Base-by-base conservation (phyloP, 1,139 yeast genomes). In the Debaryomyces coudertii region DNA sequence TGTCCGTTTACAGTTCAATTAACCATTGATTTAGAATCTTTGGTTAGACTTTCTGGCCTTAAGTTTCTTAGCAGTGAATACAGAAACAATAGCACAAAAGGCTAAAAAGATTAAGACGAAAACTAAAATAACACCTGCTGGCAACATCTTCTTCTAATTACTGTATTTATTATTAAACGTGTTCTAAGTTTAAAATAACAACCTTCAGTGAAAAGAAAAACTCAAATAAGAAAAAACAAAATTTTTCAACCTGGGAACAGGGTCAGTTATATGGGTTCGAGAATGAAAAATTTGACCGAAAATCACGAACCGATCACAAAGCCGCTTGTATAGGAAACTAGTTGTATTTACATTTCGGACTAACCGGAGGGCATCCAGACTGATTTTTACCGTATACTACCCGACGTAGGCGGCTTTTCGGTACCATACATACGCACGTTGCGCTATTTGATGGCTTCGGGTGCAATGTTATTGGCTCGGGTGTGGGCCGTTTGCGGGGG, bases 101-200 rank as follows among this genome's bases (percentile, higher is more conserved):
- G 76, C 77, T 60, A 66, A 67, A 66, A 74, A 74, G 50, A 75
- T 51, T 58, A 75, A 71, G 56, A 71, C 73, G 64, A 75, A 75
- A 55, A 75, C 80, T 61, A 75, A 66, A 60, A 75, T 75, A 69
- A 75, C 80, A 69, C 80, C 80, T 39, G 79, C 62, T 62, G 80
- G 80, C 50, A 75, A 69, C 80, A 75, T 75, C 58, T 54, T 62
- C 49, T 42, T 43, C 27, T 31, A 42, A 39, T 36, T 47, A 34
- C 36, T 34, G 35, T 36, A 23, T 34, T 27, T 37, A 36, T 36
- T 36, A 35, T 44, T 30, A 40, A 44, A 40, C n/a, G 39, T 35
- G 35, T 31, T 39, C 34, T 16, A 33, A 33, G 41, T 38, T 24
- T 36, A 36, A 38, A 34, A 31, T 34, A 34, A 34, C 44, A 34